Conservation (phyloP, 1,284 basidiomycete species). For the Boletus albobrunnescens region DNA sequence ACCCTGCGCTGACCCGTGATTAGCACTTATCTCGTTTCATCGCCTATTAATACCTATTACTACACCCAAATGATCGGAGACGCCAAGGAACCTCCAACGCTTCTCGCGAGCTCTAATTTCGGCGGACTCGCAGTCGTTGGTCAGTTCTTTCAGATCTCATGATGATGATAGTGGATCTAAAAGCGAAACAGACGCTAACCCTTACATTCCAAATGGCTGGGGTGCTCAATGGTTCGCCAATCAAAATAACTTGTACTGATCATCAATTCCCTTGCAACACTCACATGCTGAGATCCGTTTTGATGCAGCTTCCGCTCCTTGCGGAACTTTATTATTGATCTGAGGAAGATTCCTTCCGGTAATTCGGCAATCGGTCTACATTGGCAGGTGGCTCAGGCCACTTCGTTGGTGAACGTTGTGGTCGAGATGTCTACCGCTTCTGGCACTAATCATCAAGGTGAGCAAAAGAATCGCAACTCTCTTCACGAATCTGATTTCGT, state of each 20-base stretch:
- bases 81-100: slow-evolving; percentile 44
- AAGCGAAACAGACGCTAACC: slow-evolving; percentile 38
- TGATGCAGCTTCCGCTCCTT: slow-evolving; percentile 39
- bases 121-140: slow-evolving; percentile 51
- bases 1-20: slow-evolving; percentile 1
- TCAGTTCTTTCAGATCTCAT: slow-evolving; percentile 19
- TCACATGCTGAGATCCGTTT: background rate
- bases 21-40: slow-evolving; percentile 46
- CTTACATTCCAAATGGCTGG: slow-evolving; percentile 39
- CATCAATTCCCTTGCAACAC: background rate
- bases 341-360: slow-evolving; percentile 47
- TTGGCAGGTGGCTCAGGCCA: slow-evolving; percentile 78
- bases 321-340: slow-evolving; percentile 47
- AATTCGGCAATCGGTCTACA: slow-evolving; percentile 61
- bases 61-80: slow-evolving; percentile 51
- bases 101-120: slow-evolving; percentile 45
- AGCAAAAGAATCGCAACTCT: background rate
- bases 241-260: slow-evolving; percentile 48
- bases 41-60: slow-evolving; percentile 48
- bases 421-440: slow-evolving; percentile 46
- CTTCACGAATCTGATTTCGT: background rate
- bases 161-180: slow-evolving; percentile 7
- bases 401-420: slow-evolving; percentile 57
- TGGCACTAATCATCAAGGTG: slow-evolving; percentile 45
- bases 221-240: slow-evolving; percentile 43